A percentile compares a stretch with the other conserved stretches of the same genome.
phyloP scores from a whole-genome alignment of 345 rosid genomes.

The Syzygium aqueum region DNA sequence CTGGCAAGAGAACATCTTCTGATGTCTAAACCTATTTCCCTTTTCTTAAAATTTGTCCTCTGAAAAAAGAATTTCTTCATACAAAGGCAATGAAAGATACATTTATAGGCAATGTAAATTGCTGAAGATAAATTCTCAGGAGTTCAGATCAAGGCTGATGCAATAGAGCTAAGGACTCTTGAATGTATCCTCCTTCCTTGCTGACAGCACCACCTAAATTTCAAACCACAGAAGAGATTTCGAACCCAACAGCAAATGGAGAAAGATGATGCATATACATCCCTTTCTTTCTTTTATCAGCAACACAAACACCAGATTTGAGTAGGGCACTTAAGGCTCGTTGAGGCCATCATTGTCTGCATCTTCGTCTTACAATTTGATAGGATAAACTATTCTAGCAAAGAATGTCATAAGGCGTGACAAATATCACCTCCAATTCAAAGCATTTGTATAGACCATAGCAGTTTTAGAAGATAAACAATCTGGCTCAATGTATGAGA shows the following conservation, averaged over 20 bases:
- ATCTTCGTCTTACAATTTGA: not conserved
- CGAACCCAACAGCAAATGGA: not conserved
- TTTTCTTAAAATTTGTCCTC: not conserved
- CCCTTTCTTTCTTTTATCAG: not conserved
- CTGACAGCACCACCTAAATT: not conserved
- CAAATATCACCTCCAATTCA: not conserved
- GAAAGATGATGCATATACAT: not conserved
- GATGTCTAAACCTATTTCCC: not conserved
- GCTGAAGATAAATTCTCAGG: not conserved
- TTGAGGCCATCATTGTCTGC: not conserved
- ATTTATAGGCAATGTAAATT: not conserved
- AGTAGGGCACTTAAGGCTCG: not conserved
- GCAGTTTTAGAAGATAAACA: not conserved
- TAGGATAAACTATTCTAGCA: not conserved
- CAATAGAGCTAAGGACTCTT: not conserved
- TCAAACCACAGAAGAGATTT: not conserved
- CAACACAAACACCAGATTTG: not conserved
- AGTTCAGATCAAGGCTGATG: not conserved
- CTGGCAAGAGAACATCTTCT: not conserved
- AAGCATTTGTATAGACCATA: not conserved
- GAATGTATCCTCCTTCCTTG: not conserved
- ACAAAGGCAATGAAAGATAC: not conserved
- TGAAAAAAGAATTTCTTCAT: not conserved
- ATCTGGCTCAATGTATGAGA: not conserved
- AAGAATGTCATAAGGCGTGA: not conserved